These are phyloP conservation scores for Fusarium siculi DNA, from an alignment of 2,329 filamentous ascomycete genomes.

Conservation along the genomic window DNA sequence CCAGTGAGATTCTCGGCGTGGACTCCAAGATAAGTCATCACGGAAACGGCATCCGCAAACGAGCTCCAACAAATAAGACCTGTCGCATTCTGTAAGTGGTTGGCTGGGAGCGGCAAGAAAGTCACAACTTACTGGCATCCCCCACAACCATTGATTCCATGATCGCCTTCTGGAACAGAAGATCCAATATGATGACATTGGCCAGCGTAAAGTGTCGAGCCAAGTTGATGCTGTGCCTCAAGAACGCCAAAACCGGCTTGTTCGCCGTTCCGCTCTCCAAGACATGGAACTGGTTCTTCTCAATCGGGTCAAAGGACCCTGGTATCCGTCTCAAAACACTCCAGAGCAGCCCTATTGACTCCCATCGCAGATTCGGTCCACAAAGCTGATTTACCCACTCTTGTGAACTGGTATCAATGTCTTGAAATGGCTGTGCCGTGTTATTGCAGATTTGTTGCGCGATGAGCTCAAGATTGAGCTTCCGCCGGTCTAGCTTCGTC, in stretches of 20 bases:
- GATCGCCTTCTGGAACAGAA: neutral
- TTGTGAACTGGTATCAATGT: neutral
- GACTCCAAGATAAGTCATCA: slow-evolving; percentile 11
- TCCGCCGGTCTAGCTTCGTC: accelerated
- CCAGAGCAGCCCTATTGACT: neutral
- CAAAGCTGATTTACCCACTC: slow-evolving; percentile 10
- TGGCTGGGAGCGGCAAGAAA: accelerated
- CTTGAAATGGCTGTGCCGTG: neutral
- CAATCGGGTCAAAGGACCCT: neutral
- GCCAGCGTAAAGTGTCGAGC: neutral
- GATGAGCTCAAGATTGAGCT: neutral
- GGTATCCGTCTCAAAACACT: slow-evolving; percentile 5
- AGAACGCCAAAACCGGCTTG: neutral
- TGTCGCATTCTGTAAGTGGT: accelerated
- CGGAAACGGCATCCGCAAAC: neutral
- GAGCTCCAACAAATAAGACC: slow-evolving; percentile 5
- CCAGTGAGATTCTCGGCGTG: neutral
- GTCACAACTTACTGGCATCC: neutral
- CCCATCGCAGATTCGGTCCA: slow-evolving; percentile 1
- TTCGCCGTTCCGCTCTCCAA: neutral
- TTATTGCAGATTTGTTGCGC: slow-evolving; percentile 1
- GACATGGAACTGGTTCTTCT: neutral
- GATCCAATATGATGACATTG: slow-evolving; percentile 2
- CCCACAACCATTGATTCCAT: slow-evolving; percentile 7
- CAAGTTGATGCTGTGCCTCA: neutral